Conservation (phyloP, 176 grass and related monocot species). For the Musa acuminata region DNA sequence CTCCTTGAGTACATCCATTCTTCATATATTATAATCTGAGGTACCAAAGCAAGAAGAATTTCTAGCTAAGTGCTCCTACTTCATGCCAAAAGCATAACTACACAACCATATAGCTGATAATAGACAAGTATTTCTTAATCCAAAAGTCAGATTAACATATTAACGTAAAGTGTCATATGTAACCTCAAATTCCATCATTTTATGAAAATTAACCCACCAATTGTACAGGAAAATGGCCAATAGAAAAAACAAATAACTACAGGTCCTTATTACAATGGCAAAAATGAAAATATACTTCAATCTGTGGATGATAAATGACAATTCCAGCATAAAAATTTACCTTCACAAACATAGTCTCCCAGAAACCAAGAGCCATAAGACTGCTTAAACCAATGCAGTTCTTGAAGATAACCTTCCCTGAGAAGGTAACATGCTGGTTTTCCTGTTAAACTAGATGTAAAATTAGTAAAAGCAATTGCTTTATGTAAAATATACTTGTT, state of each 20-base stretch:
- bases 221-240: no score
- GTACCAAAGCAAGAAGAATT: no score
- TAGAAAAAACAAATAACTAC: not conserved
- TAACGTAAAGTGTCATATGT: no score
- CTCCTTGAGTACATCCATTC: no score
- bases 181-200: no score
- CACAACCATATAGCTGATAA: no score
- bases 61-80: no score
- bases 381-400: constrained; percentile 94
- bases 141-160: no score
- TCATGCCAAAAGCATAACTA: no score
- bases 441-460: constrained; percentile 34
- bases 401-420: constrained; percentile 46
- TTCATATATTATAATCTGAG: no score
- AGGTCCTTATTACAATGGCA: not conserved
- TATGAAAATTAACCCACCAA: no score
- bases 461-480: not conserved
- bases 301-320: not conserved
- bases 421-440: constrained; percentile 54
- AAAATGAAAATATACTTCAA: not conserved
- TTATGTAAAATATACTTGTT: not conserved
- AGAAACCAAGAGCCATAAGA: constrained; percentile 84
- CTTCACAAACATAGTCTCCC: constrained; percentile 88
- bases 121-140: no score
- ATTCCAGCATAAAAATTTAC: constrained; percentile 18